Conservation (phyloP, 352 stramenopile genomes). For the Pythium volutum region DNA sequence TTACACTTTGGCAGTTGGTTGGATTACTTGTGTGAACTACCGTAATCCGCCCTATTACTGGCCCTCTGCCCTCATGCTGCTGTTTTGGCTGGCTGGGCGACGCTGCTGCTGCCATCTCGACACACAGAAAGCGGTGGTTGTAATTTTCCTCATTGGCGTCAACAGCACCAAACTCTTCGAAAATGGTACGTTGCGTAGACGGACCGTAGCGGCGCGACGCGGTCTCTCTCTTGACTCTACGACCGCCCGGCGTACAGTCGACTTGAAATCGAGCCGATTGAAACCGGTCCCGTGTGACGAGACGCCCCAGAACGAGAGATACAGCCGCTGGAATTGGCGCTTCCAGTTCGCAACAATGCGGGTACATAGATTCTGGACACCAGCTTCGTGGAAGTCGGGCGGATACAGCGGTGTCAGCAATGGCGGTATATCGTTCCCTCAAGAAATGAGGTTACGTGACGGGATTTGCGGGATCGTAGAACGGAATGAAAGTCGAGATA, state of each 20-base stretch:
- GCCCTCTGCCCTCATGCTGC: background rate
- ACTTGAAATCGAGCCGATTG: background rate
- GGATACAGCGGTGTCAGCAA: too few relatives aligned
- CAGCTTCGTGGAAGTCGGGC: too few relatives aligned
- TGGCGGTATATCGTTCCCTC: too few relatives aligned
- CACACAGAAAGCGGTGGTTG: conserved; percentile 21
- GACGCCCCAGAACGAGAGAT: background rate
- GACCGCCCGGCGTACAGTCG: background rate
- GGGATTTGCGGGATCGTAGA: background rate
- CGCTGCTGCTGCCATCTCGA: conserved; percentile 2
- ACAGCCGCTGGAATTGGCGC: background rate
- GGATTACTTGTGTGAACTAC: background rate
- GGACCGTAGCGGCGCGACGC: background rate
- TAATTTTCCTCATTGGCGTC: conserved; percentile 31
- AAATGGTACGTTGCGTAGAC: conserved; percentile 27
- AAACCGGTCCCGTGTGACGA: background rate
- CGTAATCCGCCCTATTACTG: conserved; percentile 4
- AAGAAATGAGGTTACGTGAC: too few relatives aligned
- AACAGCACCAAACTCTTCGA: conserved; percentile 32
- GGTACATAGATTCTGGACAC: background rate
- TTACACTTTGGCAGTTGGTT: conserved; percentile 3
- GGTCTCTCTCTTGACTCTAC: conserved; percentile 3
- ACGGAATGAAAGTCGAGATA: background rate
- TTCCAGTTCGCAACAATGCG: background rate
- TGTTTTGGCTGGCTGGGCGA: conserved; percentile 13